phyloP scores from a whole-genome alignment of 2,329 filamentous ascomycete genomes.

The Aspergillus eucalypticola region DNA sequence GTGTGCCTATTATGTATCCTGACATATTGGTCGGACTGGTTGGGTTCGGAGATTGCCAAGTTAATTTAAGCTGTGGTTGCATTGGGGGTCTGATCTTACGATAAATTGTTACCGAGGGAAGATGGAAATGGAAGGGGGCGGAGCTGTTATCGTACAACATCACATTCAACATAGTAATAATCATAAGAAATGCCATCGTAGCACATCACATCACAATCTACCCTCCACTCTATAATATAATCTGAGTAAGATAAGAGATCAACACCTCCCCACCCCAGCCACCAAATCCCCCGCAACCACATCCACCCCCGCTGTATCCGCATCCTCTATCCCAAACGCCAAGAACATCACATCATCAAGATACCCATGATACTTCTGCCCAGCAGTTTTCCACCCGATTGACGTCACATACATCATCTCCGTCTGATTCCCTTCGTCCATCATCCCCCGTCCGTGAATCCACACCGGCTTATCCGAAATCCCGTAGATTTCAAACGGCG shows the following conservation, averaged over 20 bases:
- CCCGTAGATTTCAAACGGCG: constrained; percentile 54
- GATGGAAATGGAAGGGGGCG: too few relatives aligned
- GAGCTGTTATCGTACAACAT: neutral
- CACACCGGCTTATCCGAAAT: constrained; percentile 56
- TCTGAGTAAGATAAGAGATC: too few relatives aligned
- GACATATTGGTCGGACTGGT: neutral
- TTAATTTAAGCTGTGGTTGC: neutral
- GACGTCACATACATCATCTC: constrained; percentile 62
- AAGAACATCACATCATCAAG: constrained; percentile 58
- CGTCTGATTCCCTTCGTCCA: constrained; percentile 38
- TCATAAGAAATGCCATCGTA: neutral
- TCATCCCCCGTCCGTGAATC: constrained; percentile 52
- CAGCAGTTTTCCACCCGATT: constrained; percentile 55
- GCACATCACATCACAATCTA: too few relatives aligned
- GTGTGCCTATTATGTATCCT: too few relatives aligned
- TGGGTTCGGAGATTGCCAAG: neutral
- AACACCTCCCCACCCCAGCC: constrained; percentile 37
- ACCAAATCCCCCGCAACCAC: constrained; percentile 54
- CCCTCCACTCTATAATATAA: too few relatives aligned
- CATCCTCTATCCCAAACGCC: constrained; percentile 59
- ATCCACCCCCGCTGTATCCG: constrained; percentile 52
- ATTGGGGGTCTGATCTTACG: neutral
- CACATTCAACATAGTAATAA: neutral
- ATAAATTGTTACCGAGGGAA: too few relatives aligned
- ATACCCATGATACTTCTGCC: constrained; percentile 56